Evolutionary conservation across 768 basidiomycete genomes (phyloP).

Genomic region (Pisolithus orientalis): DNA sequence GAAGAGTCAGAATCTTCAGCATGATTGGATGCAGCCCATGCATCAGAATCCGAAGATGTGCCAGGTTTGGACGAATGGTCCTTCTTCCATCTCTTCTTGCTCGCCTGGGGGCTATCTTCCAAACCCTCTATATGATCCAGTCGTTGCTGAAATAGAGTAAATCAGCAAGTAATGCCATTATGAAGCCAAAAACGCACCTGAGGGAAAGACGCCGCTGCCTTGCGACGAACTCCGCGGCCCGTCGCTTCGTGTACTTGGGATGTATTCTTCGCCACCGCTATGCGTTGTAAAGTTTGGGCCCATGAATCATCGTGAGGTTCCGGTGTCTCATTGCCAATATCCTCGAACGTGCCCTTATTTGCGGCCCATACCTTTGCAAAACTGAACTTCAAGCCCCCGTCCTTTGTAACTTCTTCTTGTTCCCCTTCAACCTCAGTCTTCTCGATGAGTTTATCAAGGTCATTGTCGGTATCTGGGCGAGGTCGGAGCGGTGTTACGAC

Average conservation of each 20-base stretch:
- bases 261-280: conserved; percentile 36
- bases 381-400: conserved; percentile 59
- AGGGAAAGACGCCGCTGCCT: conserved; percentile 50
- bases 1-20: conserved; percentile 21
- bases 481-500: not conserved
- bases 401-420: conserved; percentile 43
- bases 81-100: conserved; percentile 30
- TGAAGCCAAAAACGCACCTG: conserved; percentile 16
- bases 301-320: conserved; percentile 65
- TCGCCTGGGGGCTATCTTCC: conserved; percentile 33
- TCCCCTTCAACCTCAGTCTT: conserved; percentile 72
- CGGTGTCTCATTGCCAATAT: conserved; percentile 47
- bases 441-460: conserved; percentile 82
- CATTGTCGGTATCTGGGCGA: conserved; percentile 62
- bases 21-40: conserved; percentile 22
- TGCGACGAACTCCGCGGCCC: conserved; percentile 71
- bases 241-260: conserved; percentile 46
- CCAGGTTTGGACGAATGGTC: conserved; percentile 23
- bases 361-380: conserved; percentile 93
- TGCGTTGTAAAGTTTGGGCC: conserved; percentile 58
- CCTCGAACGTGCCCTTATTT: conserved; percentile 65
- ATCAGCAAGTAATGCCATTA: not conserved
- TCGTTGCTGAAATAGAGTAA: conserved; percentile 18
- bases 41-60: conserved; percentile 36
- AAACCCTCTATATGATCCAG: conserved; percentile 27